A percentile compares a stretch with the other conserved stretches of the same genome.
phyloP scores from a whole-genome alignment of 495 filamentous ascomycete species.

The Penicillium fimorum region DNA sequence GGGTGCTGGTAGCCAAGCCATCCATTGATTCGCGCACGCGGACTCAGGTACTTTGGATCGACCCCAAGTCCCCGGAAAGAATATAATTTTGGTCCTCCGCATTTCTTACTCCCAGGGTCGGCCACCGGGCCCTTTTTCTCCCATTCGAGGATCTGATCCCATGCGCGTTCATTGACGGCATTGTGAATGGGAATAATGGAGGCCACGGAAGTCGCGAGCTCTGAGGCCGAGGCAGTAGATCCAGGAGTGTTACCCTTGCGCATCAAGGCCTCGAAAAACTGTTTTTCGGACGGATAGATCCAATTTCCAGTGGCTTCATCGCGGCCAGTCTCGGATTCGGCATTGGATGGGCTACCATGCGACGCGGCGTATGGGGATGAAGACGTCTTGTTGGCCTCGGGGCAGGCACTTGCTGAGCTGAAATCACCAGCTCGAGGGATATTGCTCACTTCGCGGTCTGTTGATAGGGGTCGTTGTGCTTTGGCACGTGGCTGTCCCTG shows the following conservation, averaged over 20 bases:
- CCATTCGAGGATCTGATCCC: slow-evolving; percentile 82
- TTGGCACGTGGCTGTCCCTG: slow-evolving; percentile 36
- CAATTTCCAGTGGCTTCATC: slow-evolving; percentile 74
- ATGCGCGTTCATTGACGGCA: slow-evolving; percentile 89
- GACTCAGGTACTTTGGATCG: slow-evolving; percentile 68
- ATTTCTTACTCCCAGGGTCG: slow-evolving; percentile 56
- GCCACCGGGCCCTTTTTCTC: slow-evolving; percentile 59
- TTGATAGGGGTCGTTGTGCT: slow-evolving; percentile 45
- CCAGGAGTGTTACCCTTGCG: slow-evolving; percentile 62
- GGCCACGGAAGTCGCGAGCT: slow-evolving; percentile 68
- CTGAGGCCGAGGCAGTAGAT: slow-evolving; percentile 39
- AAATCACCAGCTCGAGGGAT: slow-evolving; percentile 68
- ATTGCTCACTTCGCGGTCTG: slow-evolving; percentile 72
- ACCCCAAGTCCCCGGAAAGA: slow-evolving; percentile 71
- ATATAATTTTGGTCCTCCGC: slow-evolving; percentile 77
- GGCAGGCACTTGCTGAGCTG: slow-evolving; percentile 29
- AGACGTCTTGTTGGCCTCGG: slow-evolving; percentile 27
- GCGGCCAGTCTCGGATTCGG: slow-evolving; percentile 66
- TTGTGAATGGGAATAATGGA: slow-evolving; percentile 97
- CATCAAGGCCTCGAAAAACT: slow-evolving; percentile 94
- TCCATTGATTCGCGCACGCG: slow-evolving; percentile 76
- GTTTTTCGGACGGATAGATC: slow-evolving; percentile 93
- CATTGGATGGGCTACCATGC: slow-evolving; percentile 59
- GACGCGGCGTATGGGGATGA: slow-evolving; percentile 37
- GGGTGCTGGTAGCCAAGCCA: slow-evolving; percentile 83